These are phyloP conservation scores for Xerocomellus dryophilus DNA, from an alignment of 768 basidiomycete species.

Conservation along the genomic window DNA sequence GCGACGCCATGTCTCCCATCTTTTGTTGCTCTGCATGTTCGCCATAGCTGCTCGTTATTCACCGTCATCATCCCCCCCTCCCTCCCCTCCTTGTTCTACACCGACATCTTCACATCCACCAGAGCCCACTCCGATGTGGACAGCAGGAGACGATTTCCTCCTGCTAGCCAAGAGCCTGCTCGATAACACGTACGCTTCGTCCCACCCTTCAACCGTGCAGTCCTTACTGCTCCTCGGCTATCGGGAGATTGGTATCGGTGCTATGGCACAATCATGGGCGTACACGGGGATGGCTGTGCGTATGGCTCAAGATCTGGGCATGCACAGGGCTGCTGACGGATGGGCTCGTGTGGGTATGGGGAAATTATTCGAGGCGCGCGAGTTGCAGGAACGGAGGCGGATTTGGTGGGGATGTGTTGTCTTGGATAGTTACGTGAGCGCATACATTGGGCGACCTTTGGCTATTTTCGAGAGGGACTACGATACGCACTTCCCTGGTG, in stretches of 20 bases:
- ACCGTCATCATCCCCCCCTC: slow-evolving; percentile 24
- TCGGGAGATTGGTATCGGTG: slow-evolving; percentile 82
- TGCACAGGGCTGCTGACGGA: slow-evolving; percentile 77
- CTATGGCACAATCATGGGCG: slow-evolving; percentile 87
- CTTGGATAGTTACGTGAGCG: slow-evolving; percentile 76
- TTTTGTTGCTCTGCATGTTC: slow-evolving; percentile 82
- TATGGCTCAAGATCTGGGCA: slow-evolving; percentile 88
- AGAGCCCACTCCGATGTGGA: slow-evolving; percentile 68
- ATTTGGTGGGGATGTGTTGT: slow-evolving; percentile 80
- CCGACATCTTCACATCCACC: slow-evolving; percentile 37
- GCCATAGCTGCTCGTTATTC: slow-evolving; percentile 77
- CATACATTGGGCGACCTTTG: slow-evolving; percentile 76
- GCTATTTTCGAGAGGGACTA: slow-evolving; percentile 75
- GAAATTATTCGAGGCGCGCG: slow-evolving; percentile 53
- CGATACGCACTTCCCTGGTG: slow-evolving; percentile 64
- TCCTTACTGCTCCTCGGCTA: slow-evolving; percentile 79
- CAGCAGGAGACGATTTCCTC: slow-evolving; percentile 72
- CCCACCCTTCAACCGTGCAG: slow-evolving; percentile 72
- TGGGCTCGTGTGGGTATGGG: slow-evolving; percentile 65
- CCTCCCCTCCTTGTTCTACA: slow-evolving; percentile 29
- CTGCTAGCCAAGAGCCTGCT: slow-evolving; percentile 64
- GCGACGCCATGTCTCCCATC: slow-evolving; percentile 50
- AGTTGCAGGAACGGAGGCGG: slow-evolving; percentile 66
- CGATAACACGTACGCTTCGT: slow-evolving; percentile 65
- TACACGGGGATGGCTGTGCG: slow-evolving; percentile 85